Evolutionary conservation across 257 asterid species (phyloP).

Genomic region (Oldenlandia corymbosa): DNA sequence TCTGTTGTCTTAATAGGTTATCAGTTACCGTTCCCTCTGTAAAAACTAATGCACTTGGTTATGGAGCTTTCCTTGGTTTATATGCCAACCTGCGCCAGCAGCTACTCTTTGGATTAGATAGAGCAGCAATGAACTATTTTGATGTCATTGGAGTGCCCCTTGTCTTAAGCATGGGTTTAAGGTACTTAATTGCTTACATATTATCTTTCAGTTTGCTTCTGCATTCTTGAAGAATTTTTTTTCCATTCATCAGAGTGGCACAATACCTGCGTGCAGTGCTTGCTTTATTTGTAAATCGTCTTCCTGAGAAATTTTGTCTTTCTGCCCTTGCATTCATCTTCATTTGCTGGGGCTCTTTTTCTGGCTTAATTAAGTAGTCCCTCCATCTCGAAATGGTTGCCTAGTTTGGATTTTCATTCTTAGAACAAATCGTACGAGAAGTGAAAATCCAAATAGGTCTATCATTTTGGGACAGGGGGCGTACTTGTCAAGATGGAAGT

Average conservation of each 20-base stretch:
- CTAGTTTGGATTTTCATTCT: too few species aligned
- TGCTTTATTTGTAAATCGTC: neutral
- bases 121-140: conserved; percentile 58
- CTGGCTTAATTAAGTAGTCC: too few species aligned
- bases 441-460: too few species aligned
- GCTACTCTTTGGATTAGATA: conserved; percentile 81
- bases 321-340: too few species aligned
- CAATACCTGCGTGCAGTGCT: neutral
- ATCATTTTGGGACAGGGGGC: too few species aligned
- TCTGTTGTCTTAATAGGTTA: conserved; percentile 39
- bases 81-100: conserved; percentile 92
- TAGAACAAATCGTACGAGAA: too few species aligned
- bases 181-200: conserved; percentile 36
- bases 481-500: too few species aligned
- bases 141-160: conserved; percentile 92
- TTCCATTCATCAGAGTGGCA: neutral
- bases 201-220: neutral
- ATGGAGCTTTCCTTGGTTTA: conserved; percentile 94
- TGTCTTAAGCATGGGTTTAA: conserved; percentile 70
- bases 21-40: conserved; percentile 79
- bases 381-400: too few species aligned
- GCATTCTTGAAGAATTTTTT: neutral
- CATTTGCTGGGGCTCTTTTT: too few species aligned
- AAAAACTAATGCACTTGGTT: conserved; percentile 88
- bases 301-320: too few species aligned